phyloP scores from a whole-genome alignment of 257 asterid species.

The Haberlea rhodopensis region DNA sequence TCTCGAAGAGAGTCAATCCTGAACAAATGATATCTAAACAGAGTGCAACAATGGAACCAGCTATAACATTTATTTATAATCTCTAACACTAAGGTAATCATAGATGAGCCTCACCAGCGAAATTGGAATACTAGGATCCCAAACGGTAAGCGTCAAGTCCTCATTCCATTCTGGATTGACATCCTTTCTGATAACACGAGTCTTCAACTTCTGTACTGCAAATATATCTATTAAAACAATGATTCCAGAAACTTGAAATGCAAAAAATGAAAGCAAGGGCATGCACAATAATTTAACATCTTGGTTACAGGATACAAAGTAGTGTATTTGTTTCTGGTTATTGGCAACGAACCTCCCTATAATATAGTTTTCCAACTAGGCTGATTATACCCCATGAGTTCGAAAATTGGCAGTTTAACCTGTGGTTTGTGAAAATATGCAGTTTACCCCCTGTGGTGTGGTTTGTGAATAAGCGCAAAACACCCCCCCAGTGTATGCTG shows the following conservation, averaged over 20 bases:
- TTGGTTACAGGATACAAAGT: neutral
- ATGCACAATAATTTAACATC: too few relatives aligned
- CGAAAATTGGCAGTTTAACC: too few relatives aligned
- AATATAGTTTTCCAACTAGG: too few relatives aligned
- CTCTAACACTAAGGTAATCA: neutral
- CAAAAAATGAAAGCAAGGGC: neutral
- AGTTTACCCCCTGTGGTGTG: too few relatives aligned
- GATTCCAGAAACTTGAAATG: neutral
- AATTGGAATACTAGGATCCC: conserved; percentile 47
- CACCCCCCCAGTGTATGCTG: too few relatives aligned
- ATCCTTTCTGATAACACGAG: conserved; percentile 73
- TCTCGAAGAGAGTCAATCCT: neutral
- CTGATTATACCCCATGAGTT: too few relatives aligned
- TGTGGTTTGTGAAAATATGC: too few relatives aligned
- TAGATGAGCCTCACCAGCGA: conserved; percentile 45
- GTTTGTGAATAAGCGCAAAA: too few relatives aligned
- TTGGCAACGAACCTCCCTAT: too few relatives aligned
- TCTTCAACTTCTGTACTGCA: conserved; percentile 66
- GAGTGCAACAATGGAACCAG: neutral
- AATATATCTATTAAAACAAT: neutral
- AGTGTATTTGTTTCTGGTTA: too few relatives aligned
- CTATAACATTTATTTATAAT: neutral
- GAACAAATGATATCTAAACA: neutral
- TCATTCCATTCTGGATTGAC: conserved; percentile 90
- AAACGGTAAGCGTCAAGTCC: conserved; percentile 71